Percentiles rank a stretch among this genome's conserved stretches.
These are phyloP conservation scores for Ophiostoma perfectum DNA, from an alignment of 2,329 filamentous ascomycete genomes.

Conservation along the genomic window DNA sequence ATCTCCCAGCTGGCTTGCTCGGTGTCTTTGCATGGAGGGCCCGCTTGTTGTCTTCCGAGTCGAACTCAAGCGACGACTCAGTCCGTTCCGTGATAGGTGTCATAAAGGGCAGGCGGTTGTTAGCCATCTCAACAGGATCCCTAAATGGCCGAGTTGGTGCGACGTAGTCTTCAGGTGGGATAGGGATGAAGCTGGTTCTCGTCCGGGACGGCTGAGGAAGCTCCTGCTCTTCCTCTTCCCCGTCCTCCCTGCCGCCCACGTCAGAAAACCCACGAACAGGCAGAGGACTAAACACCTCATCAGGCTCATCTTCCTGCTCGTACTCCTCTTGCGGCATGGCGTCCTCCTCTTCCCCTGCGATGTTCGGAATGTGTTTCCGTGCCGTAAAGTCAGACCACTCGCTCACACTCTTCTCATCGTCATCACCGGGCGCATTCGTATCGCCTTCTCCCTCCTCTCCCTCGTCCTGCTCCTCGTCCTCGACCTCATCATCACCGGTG, in stretches of 20 bases:
- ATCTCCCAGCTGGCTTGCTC: constrained; percentile 48
- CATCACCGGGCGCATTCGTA: constrained; percentile 43
- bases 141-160: constrained; percentile 74
- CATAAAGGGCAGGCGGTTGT: constrained; percentile 95
- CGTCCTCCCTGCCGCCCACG: constrained; percentile 23
- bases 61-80: constrained; percentile 73
- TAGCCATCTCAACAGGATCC: constrained; percentile 71
- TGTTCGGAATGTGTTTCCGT: constrained; percentile 60
- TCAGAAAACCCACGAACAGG: constrained; percentile 14
- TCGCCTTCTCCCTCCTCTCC: constrained; percentile 39
- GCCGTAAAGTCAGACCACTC: constrained; percentile 87
- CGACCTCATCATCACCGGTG: constrained; percentile 44
- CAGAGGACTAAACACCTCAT: constrained; percentile 27
- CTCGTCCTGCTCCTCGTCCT: constrained; percentile 44
- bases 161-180: constrained; percentile 82
- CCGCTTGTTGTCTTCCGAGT: constrained; percentile 54
- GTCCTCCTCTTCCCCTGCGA: not conserved
- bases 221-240: constrained; percentile 27
- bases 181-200: constrained; percentile 63
- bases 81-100: constrained; percentile 96
- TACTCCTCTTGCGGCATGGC: not conserved
- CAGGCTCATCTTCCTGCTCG: constrained; percentile 31
- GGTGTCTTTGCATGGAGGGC: constrained; percentile 67
- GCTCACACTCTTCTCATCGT: constrained; percentile 60
- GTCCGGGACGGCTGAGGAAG: constrained; percentile 40